phyloP scores from a whole-genome alignment of 1,139 yeast species.

The Blastobotrys buckinghamii region DNA sequence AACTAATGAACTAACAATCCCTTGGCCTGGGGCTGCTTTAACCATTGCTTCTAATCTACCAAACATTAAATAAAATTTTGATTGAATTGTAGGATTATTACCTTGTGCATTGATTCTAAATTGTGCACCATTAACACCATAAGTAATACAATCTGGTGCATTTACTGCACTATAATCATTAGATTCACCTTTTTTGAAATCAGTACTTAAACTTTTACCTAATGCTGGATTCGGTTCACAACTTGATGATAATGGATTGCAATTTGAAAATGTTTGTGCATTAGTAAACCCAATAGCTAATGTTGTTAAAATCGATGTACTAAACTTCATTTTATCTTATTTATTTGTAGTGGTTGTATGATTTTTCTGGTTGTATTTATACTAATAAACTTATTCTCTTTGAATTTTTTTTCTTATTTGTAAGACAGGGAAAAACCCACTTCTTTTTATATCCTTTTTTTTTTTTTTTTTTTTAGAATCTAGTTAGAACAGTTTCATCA shows the following conservation, averaged over 20 bases:
- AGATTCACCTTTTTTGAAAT: slow-evolving; percentile 4
- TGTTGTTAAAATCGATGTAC: background rate
- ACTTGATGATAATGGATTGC: slow-evolving; percentile 4
- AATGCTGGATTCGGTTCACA: slow-evolving; percentile 7
- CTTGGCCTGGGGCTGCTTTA: slow-evolving; percentile 68
- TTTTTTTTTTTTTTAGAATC: no score
- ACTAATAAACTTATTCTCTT: no score
- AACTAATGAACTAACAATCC: slow-evolving; percentile 72
- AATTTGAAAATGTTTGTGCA: slow-evolving; percentile 5
- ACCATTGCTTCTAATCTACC: slow-evolving; percentile 70
- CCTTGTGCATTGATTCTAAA: slow-evolving; percentile 54
- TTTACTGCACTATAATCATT: slow-evolving; percentile 1
- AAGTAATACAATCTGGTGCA: slow-evolving; percentile 24
- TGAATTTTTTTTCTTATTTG: no score
- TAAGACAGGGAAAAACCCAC: no score
- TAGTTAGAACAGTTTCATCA: no score
- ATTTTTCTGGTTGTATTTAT: no score
- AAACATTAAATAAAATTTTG: slow-evolving; percentile 78
- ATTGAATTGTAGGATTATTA: slow-evolving; percentile 70
- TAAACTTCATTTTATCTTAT: background rate
- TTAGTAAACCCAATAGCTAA: background rate
- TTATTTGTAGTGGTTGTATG: no score
- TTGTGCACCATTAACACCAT: slow-evolving; percentile 49
- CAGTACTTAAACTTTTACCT: background rate
- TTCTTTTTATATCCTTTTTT: no score